Evolutionary conservation across 179 eudicot species (phyloP).

Genomic region (Pouteria campechiana): DNA sequence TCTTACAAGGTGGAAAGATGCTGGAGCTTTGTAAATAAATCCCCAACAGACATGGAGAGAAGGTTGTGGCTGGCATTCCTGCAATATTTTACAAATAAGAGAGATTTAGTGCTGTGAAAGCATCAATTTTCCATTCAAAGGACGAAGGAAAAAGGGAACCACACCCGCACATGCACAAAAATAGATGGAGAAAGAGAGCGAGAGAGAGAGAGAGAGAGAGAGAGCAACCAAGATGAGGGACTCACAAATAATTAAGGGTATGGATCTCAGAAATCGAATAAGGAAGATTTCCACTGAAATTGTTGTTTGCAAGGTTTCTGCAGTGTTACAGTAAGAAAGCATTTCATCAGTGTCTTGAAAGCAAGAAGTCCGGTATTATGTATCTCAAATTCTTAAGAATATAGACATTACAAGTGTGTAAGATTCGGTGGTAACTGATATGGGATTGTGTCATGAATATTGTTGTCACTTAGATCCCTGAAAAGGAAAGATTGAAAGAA

Average conservation of each 20-base stretch:
- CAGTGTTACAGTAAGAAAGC: constrained; percentile 6
- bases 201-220: background rate
- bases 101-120: too few species aligned
- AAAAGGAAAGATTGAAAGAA: constrained; percentile 6
- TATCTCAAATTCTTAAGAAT: background rate
- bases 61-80: constrained; percentile 78
- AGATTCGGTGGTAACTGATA: constrained; percentile 84
- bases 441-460: constrained; percentile 68
- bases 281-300: constrained; percentile 68
- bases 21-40: constrained; percentile 61
- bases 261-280: constrained; percentile 61
- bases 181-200: background rate
- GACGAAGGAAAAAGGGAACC: constrained; percentile 1
- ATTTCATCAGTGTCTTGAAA: background rate
- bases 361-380: background rate
- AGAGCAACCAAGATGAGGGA: constrained; percentile 1
- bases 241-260: constrained; percentile 71
- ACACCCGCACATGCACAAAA: background rate
- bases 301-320: constrained; percentile 88
- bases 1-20: constrained; percentile 68
- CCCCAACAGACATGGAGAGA: constrained; percentile 59
- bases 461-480: constrained; percentile 93
- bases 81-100: constrained; percentile 7
- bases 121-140: too few species aligned
- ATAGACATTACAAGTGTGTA: constrained; percentile 51